A percentile compares a stretch with the other conserved stretches of the same genome.
These are phyloP conservation scores for Leccinum arenicola DNA, from an alignment of 768 basidiomycete genomes.

Conservation along the genomic window DNA sequence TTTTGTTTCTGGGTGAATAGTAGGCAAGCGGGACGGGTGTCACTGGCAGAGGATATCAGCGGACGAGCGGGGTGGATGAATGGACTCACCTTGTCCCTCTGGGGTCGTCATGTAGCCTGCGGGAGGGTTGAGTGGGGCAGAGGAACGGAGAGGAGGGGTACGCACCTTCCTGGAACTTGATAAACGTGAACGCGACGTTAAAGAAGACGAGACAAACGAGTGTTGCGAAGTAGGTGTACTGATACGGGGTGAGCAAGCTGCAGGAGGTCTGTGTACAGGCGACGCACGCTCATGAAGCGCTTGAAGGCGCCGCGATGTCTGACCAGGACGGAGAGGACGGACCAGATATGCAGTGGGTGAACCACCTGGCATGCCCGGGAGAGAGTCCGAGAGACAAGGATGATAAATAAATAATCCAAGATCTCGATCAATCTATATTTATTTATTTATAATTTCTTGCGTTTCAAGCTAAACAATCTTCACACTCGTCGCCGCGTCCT, in stretches of 20 bases:
- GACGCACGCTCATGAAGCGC: constrained; percentile 84
- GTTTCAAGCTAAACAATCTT: constrained; percentile 26
- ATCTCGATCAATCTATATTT: constrained; percentile 4
- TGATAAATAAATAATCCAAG: constrained; percentile 10
- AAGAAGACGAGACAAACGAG: constrained; percentile 67
- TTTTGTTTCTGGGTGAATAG: constrained; percentile 45
- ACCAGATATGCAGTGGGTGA: constrained; percentile 76
- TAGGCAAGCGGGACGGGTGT: constrained; percentile 52
- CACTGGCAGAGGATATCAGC: constrained; percentile 36
- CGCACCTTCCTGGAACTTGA: constrained; percentile 76
- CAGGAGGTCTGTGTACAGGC: not conserved
- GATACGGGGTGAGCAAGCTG: constrained; percentile 22
- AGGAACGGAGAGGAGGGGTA: not conserved
- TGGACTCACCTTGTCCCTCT: constrained; percentile 12
- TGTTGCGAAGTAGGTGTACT: constrained; percentile 78
- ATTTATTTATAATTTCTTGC: not conserved
- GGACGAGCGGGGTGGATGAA: not conserved
- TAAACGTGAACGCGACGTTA: constrained; percentile 52
- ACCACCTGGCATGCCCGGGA: constrained; percentile 47
- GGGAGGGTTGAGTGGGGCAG: not conserved
- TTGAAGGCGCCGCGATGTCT: constrained; percentile 83
- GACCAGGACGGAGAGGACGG: constrained; percentile 63
- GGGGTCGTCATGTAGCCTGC: constrained; percentile 17
- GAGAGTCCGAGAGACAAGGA: no score
- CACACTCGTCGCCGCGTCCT: constrained; percentile 31